Evolutionary conservation across 305 asterid genomes (phyloP).

Genomic region (Striga hermonthica): DNA sequence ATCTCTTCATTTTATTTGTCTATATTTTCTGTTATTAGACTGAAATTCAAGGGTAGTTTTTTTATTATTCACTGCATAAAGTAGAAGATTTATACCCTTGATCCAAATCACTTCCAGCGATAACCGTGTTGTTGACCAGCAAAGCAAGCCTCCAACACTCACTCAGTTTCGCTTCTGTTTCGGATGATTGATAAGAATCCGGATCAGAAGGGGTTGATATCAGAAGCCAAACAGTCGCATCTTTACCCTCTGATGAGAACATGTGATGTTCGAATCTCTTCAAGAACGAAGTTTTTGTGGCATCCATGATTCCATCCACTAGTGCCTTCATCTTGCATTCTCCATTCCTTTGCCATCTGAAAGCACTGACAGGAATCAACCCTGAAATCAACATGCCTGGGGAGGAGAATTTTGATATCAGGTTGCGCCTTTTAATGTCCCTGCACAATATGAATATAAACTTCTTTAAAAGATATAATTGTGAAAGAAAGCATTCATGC

Average conservation of each 20-base stretch:
- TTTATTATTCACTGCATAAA: constrained; percentile 1
- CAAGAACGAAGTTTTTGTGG: constrained; percentile 53
- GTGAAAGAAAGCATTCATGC: constrained; percentile 13
- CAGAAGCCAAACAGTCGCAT: constrained; percentile 75
- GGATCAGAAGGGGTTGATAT: constrained; percentile 52
- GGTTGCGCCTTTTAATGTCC: constrained; percentile 62
- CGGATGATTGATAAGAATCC: constrained; percentile 40
- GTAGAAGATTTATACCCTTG: constrained; percentile 47
- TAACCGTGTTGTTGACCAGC: constrained; percentile 59
- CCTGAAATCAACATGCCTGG: constrained; percentile 53
- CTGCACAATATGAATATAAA: constrained; percentile 44
- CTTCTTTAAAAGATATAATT: constrained; percentile 19
- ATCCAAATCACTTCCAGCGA: constrained; percentile 63
- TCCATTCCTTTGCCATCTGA: constrained; percentile 62
- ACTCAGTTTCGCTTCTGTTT: constrained; percentile 35
- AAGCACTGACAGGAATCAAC: constrained; percentile 60
- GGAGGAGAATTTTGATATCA: constrained; percentile 67
- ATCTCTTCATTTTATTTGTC: no score
- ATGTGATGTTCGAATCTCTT: constrained; percentile 32
- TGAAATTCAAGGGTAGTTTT: not conserved
- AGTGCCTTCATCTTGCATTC: constrained; percentile 36
- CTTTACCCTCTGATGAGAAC: constrained; percentile 46
- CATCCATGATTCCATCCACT: constrained; percentile 54
- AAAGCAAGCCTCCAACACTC: constrained; percentile 78
- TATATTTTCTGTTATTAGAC: not conserved